These are phyloP conservation scores for Letharia columbiana DNA, from an alignment of 495 filamentous ascomycete species.

Conservation along the genomic window DNA sequence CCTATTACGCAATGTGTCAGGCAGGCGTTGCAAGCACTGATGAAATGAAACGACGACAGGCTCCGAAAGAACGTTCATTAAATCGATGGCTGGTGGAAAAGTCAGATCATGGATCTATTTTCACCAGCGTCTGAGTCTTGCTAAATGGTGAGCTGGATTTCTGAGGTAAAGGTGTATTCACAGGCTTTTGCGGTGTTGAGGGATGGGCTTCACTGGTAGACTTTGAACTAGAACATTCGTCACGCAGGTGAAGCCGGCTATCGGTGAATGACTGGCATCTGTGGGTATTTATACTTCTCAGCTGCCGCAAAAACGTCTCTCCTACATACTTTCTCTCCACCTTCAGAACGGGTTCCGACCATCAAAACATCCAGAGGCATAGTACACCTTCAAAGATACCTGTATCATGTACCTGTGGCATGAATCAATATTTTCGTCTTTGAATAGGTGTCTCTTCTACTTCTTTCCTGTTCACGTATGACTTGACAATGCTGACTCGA, in stretches of 20 bases:
- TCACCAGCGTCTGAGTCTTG: neutral
- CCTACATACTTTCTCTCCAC: neutral
- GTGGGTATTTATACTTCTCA: neutral
- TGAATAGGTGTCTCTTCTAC: neutral
- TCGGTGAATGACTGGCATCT: neutral
- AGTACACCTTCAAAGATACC: neutral
- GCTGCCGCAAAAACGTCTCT: neutral
- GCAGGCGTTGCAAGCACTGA: conserved; percentile 3
- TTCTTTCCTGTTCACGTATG: neutral
- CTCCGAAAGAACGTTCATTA: neutral
- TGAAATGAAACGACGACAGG: neutral
- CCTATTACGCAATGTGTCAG: neutral
- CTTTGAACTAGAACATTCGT: neutral
- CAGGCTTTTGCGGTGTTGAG: neutral
- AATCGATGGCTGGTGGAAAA: neutral
- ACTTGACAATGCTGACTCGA: neutral
- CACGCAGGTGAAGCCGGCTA: neutral
- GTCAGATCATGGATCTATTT: neutral
- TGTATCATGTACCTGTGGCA: neutral
- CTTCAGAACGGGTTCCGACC: too few relatives aligned
- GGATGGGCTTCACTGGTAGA: neutral
- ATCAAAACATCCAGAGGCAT: neutral
- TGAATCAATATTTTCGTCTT: neutral
- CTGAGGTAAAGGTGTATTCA: neutral
- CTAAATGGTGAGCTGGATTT: neutral